Conservation (phyloP, 345 rosid species). For the Gossypium mustelinum region DNA sequence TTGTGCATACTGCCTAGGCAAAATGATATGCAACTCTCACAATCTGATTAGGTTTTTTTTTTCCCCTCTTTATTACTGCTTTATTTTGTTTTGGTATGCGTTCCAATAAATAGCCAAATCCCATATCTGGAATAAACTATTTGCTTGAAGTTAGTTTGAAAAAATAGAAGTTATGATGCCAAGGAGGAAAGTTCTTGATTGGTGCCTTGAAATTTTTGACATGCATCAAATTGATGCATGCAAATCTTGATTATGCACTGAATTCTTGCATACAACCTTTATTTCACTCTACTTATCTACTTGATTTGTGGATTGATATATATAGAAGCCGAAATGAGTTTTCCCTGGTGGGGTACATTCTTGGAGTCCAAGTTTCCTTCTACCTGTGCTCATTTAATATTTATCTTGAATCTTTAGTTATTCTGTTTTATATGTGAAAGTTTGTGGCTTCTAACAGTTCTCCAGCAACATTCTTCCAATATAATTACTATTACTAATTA, state of each 20-base stretch:
- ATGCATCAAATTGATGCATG: neutral
- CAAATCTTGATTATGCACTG: neutral
- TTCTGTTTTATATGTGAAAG: neutral
- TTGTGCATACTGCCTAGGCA: neutral
- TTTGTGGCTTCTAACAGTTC: neutral
- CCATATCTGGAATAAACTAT: neutral
- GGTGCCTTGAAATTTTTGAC: neutral
- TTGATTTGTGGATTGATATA: neutral
- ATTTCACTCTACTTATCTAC: no score
- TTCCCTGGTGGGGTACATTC: neutral
- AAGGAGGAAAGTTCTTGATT: neutral
- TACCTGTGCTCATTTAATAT: neutral
- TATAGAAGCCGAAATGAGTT: neutral
- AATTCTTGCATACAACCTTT: neutral
- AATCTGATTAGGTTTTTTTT: neutral
- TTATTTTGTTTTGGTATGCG: neutral
- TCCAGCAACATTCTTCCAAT: neutral
- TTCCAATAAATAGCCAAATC: neutral
- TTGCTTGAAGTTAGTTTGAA: neutral
- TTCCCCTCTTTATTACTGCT: neutral
- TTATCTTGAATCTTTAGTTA: neutral
- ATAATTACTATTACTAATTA: neutral
- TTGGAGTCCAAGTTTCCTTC: constrained; percentile 4
- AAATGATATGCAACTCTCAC: neutral
- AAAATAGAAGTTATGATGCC: neutral